These are phyloP conservation scores for Vigna unguiculata DNA, from an alignment of 306 rosid genomes.

Conservation along the genomic window DNA sequence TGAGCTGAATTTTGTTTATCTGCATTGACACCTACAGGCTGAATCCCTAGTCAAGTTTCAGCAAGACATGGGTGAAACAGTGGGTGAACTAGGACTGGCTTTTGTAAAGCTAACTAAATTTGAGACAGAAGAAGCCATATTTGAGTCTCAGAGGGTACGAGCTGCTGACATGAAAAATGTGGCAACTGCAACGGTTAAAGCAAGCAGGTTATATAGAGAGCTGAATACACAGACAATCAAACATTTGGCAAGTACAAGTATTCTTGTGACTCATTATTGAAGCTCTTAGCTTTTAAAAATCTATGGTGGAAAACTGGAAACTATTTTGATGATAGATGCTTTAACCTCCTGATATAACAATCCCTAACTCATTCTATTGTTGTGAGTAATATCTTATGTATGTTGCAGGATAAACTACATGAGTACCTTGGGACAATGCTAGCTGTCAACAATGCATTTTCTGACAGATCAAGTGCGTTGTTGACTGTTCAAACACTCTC, in stretches of 20 bases:
- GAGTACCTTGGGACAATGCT: constrained; percentile 96
- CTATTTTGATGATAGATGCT: constrained; percentile 1
- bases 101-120: constrained; percentile 90
- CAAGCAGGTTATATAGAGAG: constrained; percentile 90
- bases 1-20: constrained; percentile 26
- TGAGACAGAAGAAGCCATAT: constrained; percentile 81
- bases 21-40: constrained; percentile 61
- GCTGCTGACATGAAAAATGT: constrained; percentile 82
- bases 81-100: constrained; percentile 91
- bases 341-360: constrained; percentile 11
- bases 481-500: constrained; percentile 94
- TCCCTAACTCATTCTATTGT: constrained; percentile 19
- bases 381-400: constrained; percentile 28
- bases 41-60: constrained; percentile 94
- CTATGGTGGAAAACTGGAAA: not conserved
- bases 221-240: constrained; percentile 93
- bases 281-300: constrained; percentile 13
- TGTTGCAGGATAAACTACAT: constrained; percentile 90
- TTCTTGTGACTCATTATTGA: constrained; percentile 17
- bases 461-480: constrained; percentile 87
- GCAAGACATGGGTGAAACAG: constrained; percentile 95
- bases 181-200: constrained; percentile 94
- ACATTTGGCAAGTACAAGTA: constrained; percentile 69
- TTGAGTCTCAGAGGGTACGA: constrained; percentile 69
- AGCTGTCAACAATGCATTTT: constrained; percentile 81